Conservation (phyloP, 73 alveolate species). For the Paramecium primaurelia region DNA sequence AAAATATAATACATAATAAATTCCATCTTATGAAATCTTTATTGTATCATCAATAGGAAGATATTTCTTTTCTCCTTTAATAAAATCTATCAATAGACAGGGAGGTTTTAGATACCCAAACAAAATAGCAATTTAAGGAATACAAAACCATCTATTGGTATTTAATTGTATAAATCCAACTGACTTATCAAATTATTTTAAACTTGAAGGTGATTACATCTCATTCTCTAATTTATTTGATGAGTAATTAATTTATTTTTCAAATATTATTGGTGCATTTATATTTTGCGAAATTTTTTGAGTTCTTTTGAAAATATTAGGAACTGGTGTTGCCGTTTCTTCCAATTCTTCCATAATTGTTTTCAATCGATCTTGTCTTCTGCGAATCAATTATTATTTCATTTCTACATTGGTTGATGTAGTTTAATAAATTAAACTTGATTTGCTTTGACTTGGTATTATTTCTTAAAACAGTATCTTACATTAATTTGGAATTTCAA, state of each 20-base stretch:
- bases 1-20: not conserved
- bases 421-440: not conserved
- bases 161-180: constrained; percentile 2
- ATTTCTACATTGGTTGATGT: constrained; percentile 8
- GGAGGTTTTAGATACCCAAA: constrained; percentile 15
- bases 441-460: not conserved
- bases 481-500: not conserved
- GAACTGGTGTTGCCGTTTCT: not conserved
- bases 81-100: not conserved
- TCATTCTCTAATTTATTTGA: not conserved
- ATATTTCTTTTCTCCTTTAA: constrained; percentile 20
- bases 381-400: not conserved
- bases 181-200: not conserved
- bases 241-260: not conserved
- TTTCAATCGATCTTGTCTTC: not conserved
- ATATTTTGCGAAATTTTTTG: not conserved
- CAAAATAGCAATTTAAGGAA: constrained; percentile 1
- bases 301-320: not conserved
- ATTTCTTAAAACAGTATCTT: not conserved
- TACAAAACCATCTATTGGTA: constrained; percentile 1
- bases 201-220: not conserved
- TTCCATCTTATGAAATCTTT: not conserved
- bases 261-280: not conserved
- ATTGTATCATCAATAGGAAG: not conserved
- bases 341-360: constrained; percentile 26